phyloP scores from a whole-genome alignment of 192 early-diverging fungal genomes.

The Coemansia sp. region DNA sequence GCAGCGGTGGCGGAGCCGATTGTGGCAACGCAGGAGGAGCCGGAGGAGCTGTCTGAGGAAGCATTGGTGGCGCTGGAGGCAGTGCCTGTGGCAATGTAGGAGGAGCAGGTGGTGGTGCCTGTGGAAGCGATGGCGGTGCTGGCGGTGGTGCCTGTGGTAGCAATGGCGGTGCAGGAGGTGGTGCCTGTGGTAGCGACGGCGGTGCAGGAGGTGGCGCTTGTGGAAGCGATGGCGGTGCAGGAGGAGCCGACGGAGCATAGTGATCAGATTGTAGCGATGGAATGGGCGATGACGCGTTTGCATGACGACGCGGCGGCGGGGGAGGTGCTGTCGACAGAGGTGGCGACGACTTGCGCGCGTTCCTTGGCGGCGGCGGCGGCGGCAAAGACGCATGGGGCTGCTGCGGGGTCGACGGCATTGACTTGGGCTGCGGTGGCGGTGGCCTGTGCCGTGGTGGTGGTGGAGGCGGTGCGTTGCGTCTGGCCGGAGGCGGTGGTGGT shows the following conservation, averaged over 20 bases:
- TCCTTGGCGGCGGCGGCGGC: slow-evolving; percentile 24
- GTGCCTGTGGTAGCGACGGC: slow-evolving; percentile 8
- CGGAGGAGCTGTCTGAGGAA: not conserved
- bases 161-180: not conserved
- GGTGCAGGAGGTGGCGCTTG: slow-evolving; percentile 26
- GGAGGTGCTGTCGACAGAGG: slow-evolving; percentile 19
- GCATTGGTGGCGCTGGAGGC: slow-evolving; percentile 7
- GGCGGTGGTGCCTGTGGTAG: slow-evolving; percentile 8
- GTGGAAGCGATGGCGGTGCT: slow-evolving; percentile 7
- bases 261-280: slow-evolving; percentile 5
- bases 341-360: slow-evolving; percentile 17
- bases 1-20: not conserved
- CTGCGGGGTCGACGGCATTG: not conserved
- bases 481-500: slow-evolving; percentile 18
- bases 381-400: slow-evolving; percentile 6
- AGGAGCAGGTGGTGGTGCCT: slow-evolving; percentile 21
- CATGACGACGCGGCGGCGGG: slow-evolving; percentile 18
- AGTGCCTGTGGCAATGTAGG: not conserved
- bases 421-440: not conserved
- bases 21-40: slow-evolving; percentile 9
- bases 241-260: slow-evolving; percentile 15
- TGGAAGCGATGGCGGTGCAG: slow-evolving; percentile 17
- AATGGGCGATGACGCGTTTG: slow-evolving; percentile 11
- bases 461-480: slow-evolving; percentile 19
- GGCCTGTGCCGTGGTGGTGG: slow-evolving; percentile 27